phyloP scores from a whole-genome alignment of 2,329 filamentous ascomycete genomes.

The Knoxdaviesia proteae region DNA sequence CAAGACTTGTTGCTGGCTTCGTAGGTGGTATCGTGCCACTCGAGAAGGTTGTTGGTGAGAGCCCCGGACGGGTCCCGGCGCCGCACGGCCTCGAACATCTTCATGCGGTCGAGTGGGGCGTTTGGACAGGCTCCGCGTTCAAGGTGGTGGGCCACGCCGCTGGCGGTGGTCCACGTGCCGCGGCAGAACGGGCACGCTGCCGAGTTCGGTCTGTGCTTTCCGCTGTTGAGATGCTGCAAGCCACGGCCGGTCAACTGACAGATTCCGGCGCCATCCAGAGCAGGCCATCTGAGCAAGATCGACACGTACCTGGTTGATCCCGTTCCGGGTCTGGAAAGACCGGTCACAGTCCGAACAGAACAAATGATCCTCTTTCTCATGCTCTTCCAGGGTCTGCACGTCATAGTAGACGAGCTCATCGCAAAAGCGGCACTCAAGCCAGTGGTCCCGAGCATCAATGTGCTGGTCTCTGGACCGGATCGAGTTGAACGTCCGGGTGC shows the following conservation, averaged over 20 bases:
- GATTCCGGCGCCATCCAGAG: neutral
- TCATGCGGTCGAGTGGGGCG: constrained; percentile 24
- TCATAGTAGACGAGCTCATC: too few species aligned
- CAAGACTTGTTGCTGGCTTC: constrained; percentile 18
- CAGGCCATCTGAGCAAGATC: neutral
- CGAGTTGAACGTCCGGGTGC: too few species aligned
- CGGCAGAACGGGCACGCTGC: constrained; percentile 36
- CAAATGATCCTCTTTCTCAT: too few species aligned
- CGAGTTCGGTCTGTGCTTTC: constrained; percentile 20
- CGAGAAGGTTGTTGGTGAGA: constrained; percentile 31
- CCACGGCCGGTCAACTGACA: neutral
- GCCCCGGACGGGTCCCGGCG: constrained; percentile 22
- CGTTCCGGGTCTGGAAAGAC: too few species aligned
- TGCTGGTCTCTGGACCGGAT: too few species aligned
- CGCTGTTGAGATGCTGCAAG: constrained; percentile 32
- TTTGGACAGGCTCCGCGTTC: constrained; percentile 30
- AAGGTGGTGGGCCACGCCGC: constrained; percentile 33
- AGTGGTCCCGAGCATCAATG: too few species aligned
- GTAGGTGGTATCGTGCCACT: constrained; percentile 17
- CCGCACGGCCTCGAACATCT: constrained; percentile 23
- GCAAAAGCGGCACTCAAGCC: too few species aligned
- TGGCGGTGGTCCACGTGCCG: constrained; percentile 22
- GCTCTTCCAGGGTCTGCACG: too few species aligned
- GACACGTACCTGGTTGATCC: too few species aligned
- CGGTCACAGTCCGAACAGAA: too few species aligned